A percentile compares a stretch with the other conserved stretches of the same genome.
phyloP scores from a whole-genome alignment of 345 rosid genomes.

The Populus euphratica region DNA sequence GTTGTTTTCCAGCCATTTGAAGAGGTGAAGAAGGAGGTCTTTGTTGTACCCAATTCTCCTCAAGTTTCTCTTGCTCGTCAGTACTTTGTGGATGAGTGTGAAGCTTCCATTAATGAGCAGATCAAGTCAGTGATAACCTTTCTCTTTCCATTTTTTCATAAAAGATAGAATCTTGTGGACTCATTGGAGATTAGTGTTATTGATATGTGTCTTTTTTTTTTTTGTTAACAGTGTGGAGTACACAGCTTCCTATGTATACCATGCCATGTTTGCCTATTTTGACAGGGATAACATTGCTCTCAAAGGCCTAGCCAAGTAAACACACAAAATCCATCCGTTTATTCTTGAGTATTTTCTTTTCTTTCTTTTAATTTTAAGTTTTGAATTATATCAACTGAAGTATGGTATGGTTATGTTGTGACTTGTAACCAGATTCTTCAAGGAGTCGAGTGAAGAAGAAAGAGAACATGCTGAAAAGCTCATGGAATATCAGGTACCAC shows the following conservation, averaged over 20 bases:
- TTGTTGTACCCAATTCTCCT: constrained; percentile 47
- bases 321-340: neutral
- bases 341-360: neutral
- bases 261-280: constrained; percentile 75
- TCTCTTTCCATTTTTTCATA: neutral
- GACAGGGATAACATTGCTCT: constrained; percentile 83
- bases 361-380: neutral
- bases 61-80: constrained; percentile 70
- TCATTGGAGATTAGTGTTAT: neutral
- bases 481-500: constrained; percentile 70
- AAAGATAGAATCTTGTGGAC: neutral
- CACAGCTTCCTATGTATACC: constrained; percentile 73
- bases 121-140: constrained; percentile 52
- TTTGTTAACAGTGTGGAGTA: constrained; percentile 67
- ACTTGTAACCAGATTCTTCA: constrained; percentile 55
- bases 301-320: constrained; percentile 77
- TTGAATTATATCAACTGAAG: neutral
- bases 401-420: neutral
- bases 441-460: constrained; percentile 86
- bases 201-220: neutral
- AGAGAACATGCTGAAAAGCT: constrained; percentile 79
- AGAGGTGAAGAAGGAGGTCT: constrained; percentile 64
- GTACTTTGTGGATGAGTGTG: constrained; percentile 38
- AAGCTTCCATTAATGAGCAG: constrained; percentile 74
- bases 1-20: constrained; percentile 71